Evolutionary conservation across 108 stramenopile species (phyloP), one percentile per base, ranked within the genome.

Genomic region (Nitzschia inconspicua): DNA sequence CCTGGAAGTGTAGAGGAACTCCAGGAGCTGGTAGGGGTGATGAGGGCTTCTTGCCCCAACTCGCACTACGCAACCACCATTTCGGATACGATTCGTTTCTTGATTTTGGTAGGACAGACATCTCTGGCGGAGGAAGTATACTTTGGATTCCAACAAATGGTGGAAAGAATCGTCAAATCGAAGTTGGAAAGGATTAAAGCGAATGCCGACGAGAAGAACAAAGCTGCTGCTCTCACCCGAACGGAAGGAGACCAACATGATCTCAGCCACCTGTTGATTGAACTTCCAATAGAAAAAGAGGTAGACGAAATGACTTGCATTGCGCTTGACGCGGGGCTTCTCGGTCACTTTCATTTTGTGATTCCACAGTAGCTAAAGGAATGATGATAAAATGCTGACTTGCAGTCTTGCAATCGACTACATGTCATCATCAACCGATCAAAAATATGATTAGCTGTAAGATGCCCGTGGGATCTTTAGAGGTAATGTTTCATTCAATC

Each of bases 1-100:
- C 88, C 90, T 3, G 94, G 94, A 24, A 91, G 89, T 55, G 79
- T 73, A 51, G 85, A 89, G 52, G 89, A 95, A 44, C 67, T 95
- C 29, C 60, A 73, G 24, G 65, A 76, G 29, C 61, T 92, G 41
- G 73, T 85, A 5, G 42, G 25, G 9, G 71, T 64, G 3, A 46
- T 95, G 48, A 75, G 56, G 1, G 53, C 62, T 16, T 50, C 59
- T 34, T 84, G 84, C 42, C 70, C 85, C 0, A 78, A 78, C 60
- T 51, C 49, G 3, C 58, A 74, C 5, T 82, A 76, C 32, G 36
- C 73, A 30, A 63, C 57, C 27, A 58, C 61, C 18, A 82, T 94
- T 29, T 53, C 68, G 14, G 87, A 85, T 52, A 90, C 89, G 2
- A 82, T 89, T 37, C 55, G 36, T 7, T 94, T 80, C 66, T 60